Conservation (phyloP, 2,329 filamentous ascomycete genomes). For the Aspergillus alliaceus region DNA sequence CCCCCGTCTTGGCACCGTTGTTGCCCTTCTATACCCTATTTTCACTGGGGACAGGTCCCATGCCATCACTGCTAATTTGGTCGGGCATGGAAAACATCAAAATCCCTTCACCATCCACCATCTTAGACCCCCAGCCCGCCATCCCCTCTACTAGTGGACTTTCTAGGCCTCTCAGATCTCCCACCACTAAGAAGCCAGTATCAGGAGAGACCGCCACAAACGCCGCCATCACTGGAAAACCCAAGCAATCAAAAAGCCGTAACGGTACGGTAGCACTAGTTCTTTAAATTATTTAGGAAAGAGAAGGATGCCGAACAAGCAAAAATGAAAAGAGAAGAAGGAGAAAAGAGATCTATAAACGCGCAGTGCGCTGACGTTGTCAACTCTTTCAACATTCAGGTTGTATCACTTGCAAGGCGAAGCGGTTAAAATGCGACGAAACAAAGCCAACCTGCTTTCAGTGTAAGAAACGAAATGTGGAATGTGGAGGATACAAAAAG, state of each 20-base stretch:
- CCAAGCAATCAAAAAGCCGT: conserved; percentile 73
- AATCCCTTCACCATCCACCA: conserved; percentile 59
- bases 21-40: not conserved
- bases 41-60: conserved; percentile 3
- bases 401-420: conserved; percentile 72
- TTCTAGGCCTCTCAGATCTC: conserved; percentile 25
- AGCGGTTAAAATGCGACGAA: conserved; percentile 73
- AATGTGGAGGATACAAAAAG: conserved; percentile 71
- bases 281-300: conserved; percentile 10
- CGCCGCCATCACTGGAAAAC: conserved; percentile 46
- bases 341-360: conserved; percentile 8
- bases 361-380: conserved; percentile 31
- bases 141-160: conserved; percentile 23
- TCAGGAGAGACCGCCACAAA: conserved; percentile 6
- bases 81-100: conserved; percentile 58
- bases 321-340: not conserved
- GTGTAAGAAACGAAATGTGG: conserved; percentile 64
- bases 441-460: conserved; percentile 67
- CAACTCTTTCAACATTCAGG: conserved; percentile 47
- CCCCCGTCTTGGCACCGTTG: not conserved
- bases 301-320: conserved; percentile 8
- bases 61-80: conserved; percentile 19
- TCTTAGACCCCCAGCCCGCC: conserved; percentile 43
- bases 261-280: conserved; percentile 58
- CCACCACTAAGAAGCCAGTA: conserved; percentile 23